These are phyloP conservation scores for Forsythia viridissima DNA, from an alignment of 257 asterid genomes.

Conservation along the genomic window DNA sequence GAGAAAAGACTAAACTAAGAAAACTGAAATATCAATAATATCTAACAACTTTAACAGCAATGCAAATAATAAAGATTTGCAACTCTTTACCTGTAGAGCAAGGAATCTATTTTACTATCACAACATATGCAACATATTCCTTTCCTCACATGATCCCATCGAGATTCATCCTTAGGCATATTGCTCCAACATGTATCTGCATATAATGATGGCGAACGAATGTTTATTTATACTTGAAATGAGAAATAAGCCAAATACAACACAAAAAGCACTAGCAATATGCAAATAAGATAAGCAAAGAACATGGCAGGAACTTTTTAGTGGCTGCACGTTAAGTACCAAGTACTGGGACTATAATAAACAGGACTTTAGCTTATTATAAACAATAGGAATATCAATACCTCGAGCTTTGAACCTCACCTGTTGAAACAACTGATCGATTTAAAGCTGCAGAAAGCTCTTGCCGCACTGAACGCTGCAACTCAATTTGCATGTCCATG, in stretches of 20 bases:
- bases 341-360: not conserved
- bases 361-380: not conserved
- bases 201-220: not conserved
- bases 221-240: not conserved
- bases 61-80: not conserved
- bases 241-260: not conserved
- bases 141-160: conserved; percentile 69
- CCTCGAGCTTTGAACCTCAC: conserved; percentile 26
- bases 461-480: conserved; percentile 70
- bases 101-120: conserved; percentile 60
- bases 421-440: conserved; percentile 48
- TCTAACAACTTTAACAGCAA: not conserved
- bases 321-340: not conserved
- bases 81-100: conserved; percentile 68
- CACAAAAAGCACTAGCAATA: not conserved
- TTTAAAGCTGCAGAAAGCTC: conserved; percentile 84
- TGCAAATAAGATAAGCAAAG: no score
- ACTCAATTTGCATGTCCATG: conserved; percentile 85
- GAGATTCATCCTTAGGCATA: conserved; percentile 42
- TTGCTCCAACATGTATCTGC: conserved; percentile 39
- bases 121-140: conserved; percentile 84
- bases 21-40: not conserved
- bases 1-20: not conserved
- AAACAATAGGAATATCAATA: not conserved
- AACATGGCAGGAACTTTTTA: no score